Percentiles rank a stretch among this genome's conserved stretches.
phyloP scores from a whole-genome alignment of 768 basidiomycete genomes.

The Tulasnella sp. region DNA sequence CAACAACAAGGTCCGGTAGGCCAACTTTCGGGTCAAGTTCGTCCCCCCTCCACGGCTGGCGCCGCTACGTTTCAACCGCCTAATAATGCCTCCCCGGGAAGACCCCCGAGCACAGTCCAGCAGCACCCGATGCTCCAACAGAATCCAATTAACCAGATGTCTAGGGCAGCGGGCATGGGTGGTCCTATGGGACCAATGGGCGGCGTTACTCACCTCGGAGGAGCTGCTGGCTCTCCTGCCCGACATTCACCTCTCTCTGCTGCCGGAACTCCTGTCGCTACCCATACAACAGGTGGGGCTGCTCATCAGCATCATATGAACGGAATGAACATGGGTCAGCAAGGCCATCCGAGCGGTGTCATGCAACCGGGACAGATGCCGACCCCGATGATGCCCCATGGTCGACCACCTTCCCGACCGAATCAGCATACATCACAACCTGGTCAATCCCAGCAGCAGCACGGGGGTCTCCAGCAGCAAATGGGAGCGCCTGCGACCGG shows the following conservation, averaged over 20 bases:
- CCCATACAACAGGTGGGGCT: too few relatives aligned
- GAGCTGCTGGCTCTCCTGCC: neutral
- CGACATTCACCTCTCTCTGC: neutral
- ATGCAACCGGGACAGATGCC: neutral
- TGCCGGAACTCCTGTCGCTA: too few relatives aligned
- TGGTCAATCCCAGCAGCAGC: neutral
- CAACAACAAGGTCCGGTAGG: slow-evolving; percentile 1
- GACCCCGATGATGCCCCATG: neutral
- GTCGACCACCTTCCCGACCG: neutral
- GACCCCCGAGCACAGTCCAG: neutral
- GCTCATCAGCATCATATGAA: too few relatives aligned
- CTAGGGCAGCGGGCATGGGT: neutral
- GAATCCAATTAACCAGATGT: neutral
- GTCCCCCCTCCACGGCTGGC: neutral
- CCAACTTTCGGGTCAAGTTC: neutral
- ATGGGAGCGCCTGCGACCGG: neutral
- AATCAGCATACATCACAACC: neutral
- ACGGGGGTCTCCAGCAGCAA: neutral
- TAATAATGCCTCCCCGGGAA: slow-evolving; percentile 2
- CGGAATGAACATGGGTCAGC: neutral
- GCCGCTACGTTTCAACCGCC: neutral
- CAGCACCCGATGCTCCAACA: too few relatives aligned
- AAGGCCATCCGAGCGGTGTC: neutral
- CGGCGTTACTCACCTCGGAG: neutral
- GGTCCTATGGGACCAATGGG: neutral